Evolutionary conservation across 257 asterid species (phyloP).

Genomic region (Jaltomata sinuosa): DNA sequence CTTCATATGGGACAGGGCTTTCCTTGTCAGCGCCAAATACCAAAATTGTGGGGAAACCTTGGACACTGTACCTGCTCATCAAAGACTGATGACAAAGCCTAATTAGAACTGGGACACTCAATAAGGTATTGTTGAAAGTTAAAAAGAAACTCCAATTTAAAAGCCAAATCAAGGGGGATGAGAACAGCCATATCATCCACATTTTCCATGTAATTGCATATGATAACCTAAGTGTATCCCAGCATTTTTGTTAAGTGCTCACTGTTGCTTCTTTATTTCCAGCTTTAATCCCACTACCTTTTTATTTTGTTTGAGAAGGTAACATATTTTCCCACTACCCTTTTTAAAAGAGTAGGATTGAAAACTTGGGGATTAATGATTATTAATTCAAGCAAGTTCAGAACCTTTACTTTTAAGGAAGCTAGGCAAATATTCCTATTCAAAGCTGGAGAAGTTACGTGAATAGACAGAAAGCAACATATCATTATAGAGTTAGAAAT

Average conservation of each 20-base stretch:
- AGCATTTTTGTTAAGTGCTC: background rate
- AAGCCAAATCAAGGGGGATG: background rate
- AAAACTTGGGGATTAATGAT: background rate
- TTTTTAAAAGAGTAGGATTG: background rate
- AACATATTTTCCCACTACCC: too few relatives aligned
- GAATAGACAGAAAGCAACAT: background rate
- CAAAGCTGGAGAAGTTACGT: background rate
- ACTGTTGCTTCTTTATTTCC: background rate
- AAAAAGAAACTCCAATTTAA: background rate
- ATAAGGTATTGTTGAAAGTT: background rate
- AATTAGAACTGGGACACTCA: conserved; percentile 23
- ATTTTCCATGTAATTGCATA: background rate
- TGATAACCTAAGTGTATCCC: background rate
- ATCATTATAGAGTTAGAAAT: background rate
- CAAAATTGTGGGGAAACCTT: conserved; percentile 97
- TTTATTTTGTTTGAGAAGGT: too few relatives aligned
- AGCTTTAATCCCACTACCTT: background rate
- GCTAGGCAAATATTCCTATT: background rate
- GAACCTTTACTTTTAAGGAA: background rate
- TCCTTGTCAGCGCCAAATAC: conserved; percentile 94
- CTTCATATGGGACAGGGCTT: conserved; percentile 71
- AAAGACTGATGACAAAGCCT: conserved; percentile 60
- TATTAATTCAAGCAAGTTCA: background rate
- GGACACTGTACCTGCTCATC: conserved; percentile 92
- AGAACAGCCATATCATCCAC: background rate